These are phyloP conservation scores for Myxozyma neglecta DNA, from an alignment of 805 yeast species.

Conservation along the genomic window DNA sequence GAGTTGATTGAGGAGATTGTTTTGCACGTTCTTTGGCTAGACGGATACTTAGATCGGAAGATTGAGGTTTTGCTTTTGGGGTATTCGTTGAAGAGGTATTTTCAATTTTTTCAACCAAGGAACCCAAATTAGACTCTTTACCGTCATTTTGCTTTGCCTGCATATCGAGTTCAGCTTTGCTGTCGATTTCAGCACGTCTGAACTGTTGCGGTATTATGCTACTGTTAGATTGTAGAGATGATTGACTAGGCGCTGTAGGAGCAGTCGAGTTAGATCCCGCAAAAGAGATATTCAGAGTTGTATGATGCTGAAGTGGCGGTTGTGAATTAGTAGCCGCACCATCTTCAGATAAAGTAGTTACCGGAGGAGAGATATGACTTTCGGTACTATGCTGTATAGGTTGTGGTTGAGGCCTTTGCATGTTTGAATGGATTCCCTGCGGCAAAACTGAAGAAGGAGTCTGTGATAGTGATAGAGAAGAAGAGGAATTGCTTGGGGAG, in stretches of 20 bases:
- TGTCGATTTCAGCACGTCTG: background rate
- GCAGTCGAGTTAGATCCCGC: background rate
- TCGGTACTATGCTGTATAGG: slow-evolving; percentile 14
- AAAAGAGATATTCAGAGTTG: background rate
- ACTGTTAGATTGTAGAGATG: background rate
- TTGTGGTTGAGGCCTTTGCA: slow-evolving; percentile 20
- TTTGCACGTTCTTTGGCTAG: slow-evolving; percentile 1
- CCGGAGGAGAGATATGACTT: background rate
- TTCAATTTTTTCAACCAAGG: no score
- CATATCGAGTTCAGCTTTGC: background rate
- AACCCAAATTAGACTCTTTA: no score
- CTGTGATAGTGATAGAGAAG: background rate
- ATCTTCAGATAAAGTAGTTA: background rate
- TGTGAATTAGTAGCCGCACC: slow-evolving; percentile 2
- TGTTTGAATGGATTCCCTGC: background rate
- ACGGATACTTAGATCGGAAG: background rate
- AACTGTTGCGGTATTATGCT: slow-evolving; percentile 19
- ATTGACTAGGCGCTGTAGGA: background rate
- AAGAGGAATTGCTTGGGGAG: background rate
- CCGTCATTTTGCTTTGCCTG: no score
- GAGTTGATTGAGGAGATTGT: background rate
- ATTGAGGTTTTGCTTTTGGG: background rate
- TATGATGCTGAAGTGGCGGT: slow-evolving; percentile 11
- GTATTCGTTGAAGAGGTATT: background rate
- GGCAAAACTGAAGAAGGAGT: background rate